phyloP scores from a whole-genome alignment of 768 basidiomycete species.

The Pulveroboletus sp. region DNA sequence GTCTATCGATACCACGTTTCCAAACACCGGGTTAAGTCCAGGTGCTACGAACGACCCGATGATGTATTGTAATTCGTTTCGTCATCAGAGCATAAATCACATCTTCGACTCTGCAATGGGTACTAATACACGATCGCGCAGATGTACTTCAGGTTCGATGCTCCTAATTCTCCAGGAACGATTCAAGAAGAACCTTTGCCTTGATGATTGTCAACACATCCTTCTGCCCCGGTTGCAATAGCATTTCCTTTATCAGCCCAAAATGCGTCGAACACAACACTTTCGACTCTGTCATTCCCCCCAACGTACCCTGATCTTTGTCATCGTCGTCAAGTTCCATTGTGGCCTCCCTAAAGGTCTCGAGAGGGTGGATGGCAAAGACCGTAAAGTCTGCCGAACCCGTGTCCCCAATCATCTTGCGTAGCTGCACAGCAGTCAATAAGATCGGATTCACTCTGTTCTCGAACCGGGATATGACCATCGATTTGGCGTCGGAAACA shows the following conservation, averaged over 20 bases:
- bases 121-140: too few relatives aligned
- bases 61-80: too few relatives aligned
- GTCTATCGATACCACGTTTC: too few relatives aligned
- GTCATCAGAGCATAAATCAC: too few relatives aligned
- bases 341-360: not conserved
- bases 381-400: constrained; percentile 8
- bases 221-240: not conserved
- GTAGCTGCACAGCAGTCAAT: too few relatives aligned
- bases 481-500: not conserved
- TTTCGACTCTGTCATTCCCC: not conserved
- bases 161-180: not conserved
- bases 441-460: not conserved
- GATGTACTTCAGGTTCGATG: too few relatives aligned
- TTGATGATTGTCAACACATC: not conserved
- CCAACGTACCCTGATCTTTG: not conserved
- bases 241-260: constrained; percentile 1
- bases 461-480: not conserved
- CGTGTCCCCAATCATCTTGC: constrained; percentile 5
- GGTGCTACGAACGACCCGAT: too few relatives aligned
- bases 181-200: constrained; percentile 2
- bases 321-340: constrained; percentile 1
- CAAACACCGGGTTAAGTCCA: too few relatives aligned
- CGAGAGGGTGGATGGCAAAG: not conserved
- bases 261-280: not conserved
- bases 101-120: too few relatives aligned